Conservation (phyloP, 345 rosid species). For the Syzygium jambos region DNA sequence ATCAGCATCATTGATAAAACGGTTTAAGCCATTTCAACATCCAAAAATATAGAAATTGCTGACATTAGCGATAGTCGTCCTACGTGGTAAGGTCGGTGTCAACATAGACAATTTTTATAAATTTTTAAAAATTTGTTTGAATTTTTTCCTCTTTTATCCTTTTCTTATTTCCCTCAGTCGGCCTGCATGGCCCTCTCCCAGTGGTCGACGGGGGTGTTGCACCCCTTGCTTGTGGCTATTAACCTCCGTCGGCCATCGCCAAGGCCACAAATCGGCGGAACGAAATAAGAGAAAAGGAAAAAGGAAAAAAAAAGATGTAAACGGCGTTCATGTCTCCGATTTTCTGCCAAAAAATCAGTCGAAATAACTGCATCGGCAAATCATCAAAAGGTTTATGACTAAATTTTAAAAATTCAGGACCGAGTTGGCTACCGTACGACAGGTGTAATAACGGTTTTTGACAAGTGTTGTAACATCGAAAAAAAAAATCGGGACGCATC, state of each 20-base stretch:
- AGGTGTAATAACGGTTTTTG: fast-evolving
- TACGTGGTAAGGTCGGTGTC: fast-evolving
- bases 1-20: not conserved
- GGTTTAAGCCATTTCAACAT: not conserved
- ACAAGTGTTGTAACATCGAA: not conserved
- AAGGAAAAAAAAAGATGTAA: not conserved
- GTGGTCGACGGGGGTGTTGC: not conserved
- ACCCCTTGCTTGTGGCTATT: fast-evolving
- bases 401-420: not conserved
- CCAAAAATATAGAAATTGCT: not conserved
- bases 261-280: fast-evolving
- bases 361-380: fast-evolving
- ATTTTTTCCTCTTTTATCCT: no score
- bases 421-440: fast-evolving
- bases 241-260: not conserved
- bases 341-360: fast-evolving
- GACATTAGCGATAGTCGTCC: fast-evolving
- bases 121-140: not conserved
- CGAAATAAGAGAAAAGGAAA: not conserved
- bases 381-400: fast-evolving
- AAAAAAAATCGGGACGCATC: not conserved
- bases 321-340: fast-evolving
- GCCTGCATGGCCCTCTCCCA: fast-evolving
- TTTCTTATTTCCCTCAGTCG: not conserved
- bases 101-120: not conserved